These are phyloP conservation scores for Leptographium wingfieldii DNA, from an alignment of 2,329 filamentous ascomycete genomes.

Conservation along the genomic window DNA sequence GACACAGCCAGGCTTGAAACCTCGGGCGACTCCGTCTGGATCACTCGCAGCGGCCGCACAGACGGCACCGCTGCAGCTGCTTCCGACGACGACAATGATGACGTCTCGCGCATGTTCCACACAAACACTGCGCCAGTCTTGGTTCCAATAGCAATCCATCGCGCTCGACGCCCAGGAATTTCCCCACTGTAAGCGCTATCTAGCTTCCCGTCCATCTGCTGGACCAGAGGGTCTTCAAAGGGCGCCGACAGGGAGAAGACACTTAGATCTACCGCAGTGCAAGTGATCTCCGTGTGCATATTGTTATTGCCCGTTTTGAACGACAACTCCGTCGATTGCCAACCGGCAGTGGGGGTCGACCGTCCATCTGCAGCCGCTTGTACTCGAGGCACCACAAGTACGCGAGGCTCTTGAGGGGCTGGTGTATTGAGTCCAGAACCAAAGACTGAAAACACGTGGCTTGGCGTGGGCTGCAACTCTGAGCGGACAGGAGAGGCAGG, in stretches of 20 bases:
- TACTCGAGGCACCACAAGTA: neutral
- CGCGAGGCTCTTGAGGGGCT: neutral
- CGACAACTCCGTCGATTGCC: slow-evolving; percentile 48
- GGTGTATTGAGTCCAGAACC: neutral
- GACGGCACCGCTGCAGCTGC: neutral
- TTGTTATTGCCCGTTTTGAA: slow-evolving; percentile 22
- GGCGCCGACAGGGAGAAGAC: slow-evolving; percentile 56
- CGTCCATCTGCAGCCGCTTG: slow-evolving; percentile 2
- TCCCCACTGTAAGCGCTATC: slow-evolving; percentile 39
- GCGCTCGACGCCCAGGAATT: slow-evolving; percentile 72
- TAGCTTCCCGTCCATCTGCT: slow-evolving; percentile 21
- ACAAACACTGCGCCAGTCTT: slow-evolving; percentile 62
- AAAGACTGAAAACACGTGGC: neutral
- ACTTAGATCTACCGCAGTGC: slow-evolving; percentile 62
- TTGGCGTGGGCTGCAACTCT: neutral
- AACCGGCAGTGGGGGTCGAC: slow-evolving; percentile 41
- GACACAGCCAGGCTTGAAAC: slow-evolving; percentile 74
- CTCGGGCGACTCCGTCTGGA: slow-evolving; percentile 82
- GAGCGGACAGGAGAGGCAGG: neutral
- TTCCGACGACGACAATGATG: slow-evolving; percentile 10
- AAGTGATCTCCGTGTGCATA: slow-evolving; percentile 45
- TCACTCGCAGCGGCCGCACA: slow-evolving; percentile 61
- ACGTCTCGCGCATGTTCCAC: slow-evolving; percentile 71
- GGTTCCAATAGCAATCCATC: slow-evolving; percentile 72
- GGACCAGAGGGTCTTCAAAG: slow-evolving; percentile 61